Conservation (phyloP, 371 early-diverging fungal genomes). For the Syncephalis plumigaleata region DNA sequence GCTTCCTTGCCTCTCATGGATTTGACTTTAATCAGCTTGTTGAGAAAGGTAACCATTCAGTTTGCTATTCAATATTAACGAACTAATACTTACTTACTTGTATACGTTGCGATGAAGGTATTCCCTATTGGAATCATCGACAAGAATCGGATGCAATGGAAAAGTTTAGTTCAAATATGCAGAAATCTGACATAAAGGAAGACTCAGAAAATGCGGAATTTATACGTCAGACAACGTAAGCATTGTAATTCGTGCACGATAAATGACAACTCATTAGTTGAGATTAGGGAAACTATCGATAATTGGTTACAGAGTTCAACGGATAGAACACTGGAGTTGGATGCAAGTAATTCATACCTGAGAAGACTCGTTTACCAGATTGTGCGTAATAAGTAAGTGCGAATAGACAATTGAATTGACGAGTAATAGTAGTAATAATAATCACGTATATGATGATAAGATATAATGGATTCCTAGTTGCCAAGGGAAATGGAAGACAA, state of each 20-base stretch:
- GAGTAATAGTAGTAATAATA: not conserved
- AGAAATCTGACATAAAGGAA: too few relatives aligned
- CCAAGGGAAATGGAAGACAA: conserved; percentile 2
- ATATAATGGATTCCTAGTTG: conserved; percentile 3
- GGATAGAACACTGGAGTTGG: not conserved
- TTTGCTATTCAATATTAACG: conserved; percentile 35
- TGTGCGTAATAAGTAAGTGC: not conserved
- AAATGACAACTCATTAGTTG: not conserved
- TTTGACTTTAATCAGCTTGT: conserved; percentile 41
- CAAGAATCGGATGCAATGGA: too few relatives aligned
- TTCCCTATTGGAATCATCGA: too few relatives aligned
- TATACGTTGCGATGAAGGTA: too few relatives aligned
- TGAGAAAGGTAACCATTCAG: conserved; percentile 13
- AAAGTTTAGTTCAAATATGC: too few relatives aligned
- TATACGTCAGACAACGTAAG: not conserved
- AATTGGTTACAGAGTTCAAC: not conserved
- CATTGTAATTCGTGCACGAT: not conserved
- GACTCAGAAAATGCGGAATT: not conserved
- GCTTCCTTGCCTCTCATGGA: conserved; percentile 32
- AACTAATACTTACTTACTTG: conserved; percentile 10
- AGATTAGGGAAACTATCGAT: not conserved
- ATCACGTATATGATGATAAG: not conserved
- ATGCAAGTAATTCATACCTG: not conserved
- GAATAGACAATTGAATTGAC: not conserved
- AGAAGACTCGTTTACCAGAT: not conserved